Conservation (phyloP, 1,284 basidiomycete species). For the Moesziomyces sp. region DNA sequence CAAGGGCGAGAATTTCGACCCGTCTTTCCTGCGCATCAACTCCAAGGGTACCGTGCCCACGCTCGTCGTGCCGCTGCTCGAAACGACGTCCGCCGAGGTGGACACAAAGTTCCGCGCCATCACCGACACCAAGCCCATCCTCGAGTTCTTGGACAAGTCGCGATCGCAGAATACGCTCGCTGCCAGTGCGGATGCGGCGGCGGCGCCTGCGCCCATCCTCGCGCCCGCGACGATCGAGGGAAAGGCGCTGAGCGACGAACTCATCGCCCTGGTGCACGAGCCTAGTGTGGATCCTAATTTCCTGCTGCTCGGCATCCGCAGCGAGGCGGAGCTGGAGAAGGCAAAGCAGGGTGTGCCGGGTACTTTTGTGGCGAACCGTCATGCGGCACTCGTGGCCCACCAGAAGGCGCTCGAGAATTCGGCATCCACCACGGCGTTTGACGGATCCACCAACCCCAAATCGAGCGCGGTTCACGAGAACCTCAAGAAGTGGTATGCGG, state of each 20-base stretch:
- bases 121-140: constrained; percentile 80
- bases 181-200: constrained; percentile 76
- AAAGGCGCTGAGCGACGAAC: constrained; percentile 72
- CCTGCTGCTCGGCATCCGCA: constrained; percentile 67
- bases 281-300: constrained; percentile 71
- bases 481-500: constrained; percentile 68
- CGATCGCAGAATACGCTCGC: constrained; percentile 70
- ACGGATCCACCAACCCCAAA: constrained; percentile 66
- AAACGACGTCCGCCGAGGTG: constrained; percentile 77
- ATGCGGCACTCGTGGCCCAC: constrained; percentile 72
- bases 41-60: constrained; percentile 85
- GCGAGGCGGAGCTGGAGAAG: constrained; percentile 64
- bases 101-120: constrained; percentile 84
- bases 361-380: constrained; percentile 70
- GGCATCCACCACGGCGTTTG: constrained; percentile 74
- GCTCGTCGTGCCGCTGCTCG: constrained; percentile 81
- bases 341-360: constrained; percentile 67
- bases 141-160: constrained; percentile 74
- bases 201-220: constrained; percentile 78
- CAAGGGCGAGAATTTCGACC: constrained; percentile 74
- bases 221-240: constrained; percentile 83
- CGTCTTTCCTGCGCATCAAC: constrained; percentile 79
- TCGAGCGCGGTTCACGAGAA: constrained; percentile 35
- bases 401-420: constrained; percentile 72
- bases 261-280: constrained; percentile 77